Evolutionary conservation across 1,139 yeast species (phyloP).

Genomic region (Lodderomyces jiufengensis): DNA sequence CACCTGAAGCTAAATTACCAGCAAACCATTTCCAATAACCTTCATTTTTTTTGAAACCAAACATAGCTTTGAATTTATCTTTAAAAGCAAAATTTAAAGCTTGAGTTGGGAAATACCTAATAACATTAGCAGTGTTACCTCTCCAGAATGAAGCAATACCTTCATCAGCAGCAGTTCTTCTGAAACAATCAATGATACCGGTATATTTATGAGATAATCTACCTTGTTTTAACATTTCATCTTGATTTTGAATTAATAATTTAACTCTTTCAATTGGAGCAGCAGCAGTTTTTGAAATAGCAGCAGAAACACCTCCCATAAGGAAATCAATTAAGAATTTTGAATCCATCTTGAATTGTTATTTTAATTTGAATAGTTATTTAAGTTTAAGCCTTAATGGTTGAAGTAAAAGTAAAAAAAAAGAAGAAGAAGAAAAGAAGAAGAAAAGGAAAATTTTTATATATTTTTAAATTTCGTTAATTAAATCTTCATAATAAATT

Average conservation of each 20-base stretch:
- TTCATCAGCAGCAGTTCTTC: conserved; percentile 52
- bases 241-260: conserved; percentile 52
- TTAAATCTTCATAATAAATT: too few relatives aligned
- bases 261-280: conserved; percentile 56
- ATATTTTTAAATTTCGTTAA: too few relatives aligned
- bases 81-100: conserved; percentile 54
- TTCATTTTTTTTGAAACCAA: conserved; percentile 52
- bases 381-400: conserved; percentile 1
- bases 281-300: conserved; percentile 54
- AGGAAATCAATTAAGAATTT: conserved; percentile 39
- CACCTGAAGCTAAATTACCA: conserved; percentile 57
- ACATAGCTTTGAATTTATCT: conserved; percentile 50
- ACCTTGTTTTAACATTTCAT: conserved; percentile 54
- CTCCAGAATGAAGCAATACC: conserved; percentile 52
- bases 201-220: conserved; percentile 49
- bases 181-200: conserved; percentile 51
- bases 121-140: conserved; percentile 56
- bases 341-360: conserved; percentile 23
- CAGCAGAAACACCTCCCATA: conserved; percentile 59
- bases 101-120: conserved; percentile 56
- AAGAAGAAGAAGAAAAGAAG: conserved; percentile 9
- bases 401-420: conserved; percentile 9
- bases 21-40: conserved; percentile 51
- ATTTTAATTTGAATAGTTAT: conserved; percentile 10
- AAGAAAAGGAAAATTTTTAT: conserved; percentile 7